Percentiles rank a stretch among this genome's conserved stretches.
Evolutionary conservation across 768 basidiomycete species (phyloP).

Genomic region (Tylopilus rubrobrunneus): DNA sequence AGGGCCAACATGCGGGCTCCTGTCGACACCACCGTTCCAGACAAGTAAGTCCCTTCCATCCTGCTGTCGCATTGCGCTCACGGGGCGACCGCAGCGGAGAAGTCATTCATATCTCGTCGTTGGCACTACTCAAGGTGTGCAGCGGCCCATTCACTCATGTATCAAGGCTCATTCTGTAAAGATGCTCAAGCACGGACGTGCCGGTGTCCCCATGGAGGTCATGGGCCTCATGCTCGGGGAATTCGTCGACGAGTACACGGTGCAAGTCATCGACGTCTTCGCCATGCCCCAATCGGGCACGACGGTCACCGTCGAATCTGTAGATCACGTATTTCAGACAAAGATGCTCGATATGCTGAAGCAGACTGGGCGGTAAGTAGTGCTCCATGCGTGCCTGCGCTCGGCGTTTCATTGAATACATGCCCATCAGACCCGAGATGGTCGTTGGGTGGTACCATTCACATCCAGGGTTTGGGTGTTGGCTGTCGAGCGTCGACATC

Average conservation of each 20-base stretch:
- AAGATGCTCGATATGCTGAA: conserved; percentile 99
- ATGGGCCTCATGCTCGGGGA: conserved; percentile 98
- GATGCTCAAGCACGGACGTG: conserved; percentile 99
- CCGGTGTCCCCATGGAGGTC: conserved; percentile 99
- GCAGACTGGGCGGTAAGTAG: conserved; percentile 87
- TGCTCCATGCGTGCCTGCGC: conserved; percentile 3
- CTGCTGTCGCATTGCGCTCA: conserved; percentile 1
- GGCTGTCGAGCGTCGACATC: conserved; percentile 98
- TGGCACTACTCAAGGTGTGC: conserved; percentile 91
- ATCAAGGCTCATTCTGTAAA: conserved; percentile 31
- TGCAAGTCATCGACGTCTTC: conserved; percentile 94
- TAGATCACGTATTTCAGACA: conserved; percentile 97
- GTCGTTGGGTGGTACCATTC: conserved; percentile 99
- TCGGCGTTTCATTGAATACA: conserved; percentile 2
- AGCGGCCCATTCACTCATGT: not conserved
- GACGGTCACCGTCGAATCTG: conserved; percentile 95
- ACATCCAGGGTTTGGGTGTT: conserved; percentile 99
- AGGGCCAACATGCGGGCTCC: conserved; percentile 38
- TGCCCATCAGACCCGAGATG: conserved; percentile 75
- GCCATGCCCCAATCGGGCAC: conserved; percentile 99
- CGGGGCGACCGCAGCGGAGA: conserved; percentile 56
- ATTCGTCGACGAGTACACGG: conserved; percentile 96
- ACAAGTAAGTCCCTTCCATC: conserved; percentile 55
- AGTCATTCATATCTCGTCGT: conserved; percentile 94
- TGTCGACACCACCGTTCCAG: conserved; percentile 58